phyloP scores from a whole-genome alignment of 2,329 filamentous ascomycete genomes.

The Arthrobotrys entomopaga region DNA sequence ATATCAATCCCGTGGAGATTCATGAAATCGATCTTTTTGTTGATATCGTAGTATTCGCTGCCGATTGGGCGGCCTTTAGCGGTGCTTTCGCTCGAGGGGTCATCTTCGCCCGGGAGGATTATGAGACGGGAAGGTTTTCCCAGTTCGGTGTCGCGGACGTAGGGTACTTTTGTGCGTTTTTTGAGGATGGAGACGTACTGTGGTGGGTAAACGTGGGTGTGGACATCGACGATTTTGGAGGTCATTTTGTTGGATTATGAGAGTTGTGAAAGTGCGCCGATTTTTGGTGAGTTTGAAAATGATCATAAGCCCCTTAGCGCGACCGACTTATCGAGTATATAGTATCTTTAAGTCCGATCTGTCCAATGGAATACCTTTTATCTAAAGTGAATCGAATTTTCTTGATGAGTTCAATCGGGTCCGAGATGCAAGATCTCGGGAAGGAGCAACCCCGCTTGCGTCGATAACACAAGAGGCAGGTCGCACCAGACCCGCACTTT shows the following conservation, averaged over 20 bases:
- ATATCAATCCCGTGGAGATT: slow-evolving; percentile 81
- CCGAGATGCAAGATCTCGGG: too few species aligned
- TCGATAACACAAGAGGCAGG: too few species aligned
- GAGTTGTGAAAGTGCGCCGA: slow-evolving; percentile 50
- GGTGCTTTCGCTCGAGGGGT: slow-evolving; percentile 63
- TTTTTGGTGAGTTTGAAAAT: too few species aligned
- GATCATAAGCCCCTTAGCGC: too few species aligned
- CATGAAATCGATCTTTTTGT: slow-evolving; percentile 88
- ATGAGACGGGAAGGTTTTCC: slow-evolving; percentile 67
- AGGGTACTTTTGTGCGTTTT: slow-evolving; percentile 72
- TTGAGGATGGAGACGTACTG: slow-evolving; percentile 72
- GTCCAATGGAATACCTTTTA: too few species aligned
- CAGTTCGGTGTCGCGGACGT: slow-evolving; percentile 72
- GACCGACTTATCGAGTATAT: too few species aligned
- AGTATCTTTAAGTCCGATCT: too few species aligned
- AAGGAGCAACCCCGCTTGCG: too few species aligned
- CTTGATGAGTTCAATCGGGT: too few species aligned
- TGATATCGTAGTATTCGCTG: slow-evolving; percentile 81
- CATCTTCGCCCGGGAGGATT: slow-evolving; percentile 71
- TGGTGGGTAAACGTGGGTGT: slow-evolving; percentile 76
- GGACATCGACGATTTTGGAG: slow-evolving; percentile 70
- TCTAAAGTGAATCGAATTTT: too few species aligned
- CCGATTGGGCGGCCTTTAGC: slow-evolving; percentile 84
- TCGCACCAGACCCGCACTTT: too few species aligned
- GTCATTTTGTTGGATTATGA: slow-evolving; percentile 3